Percentiles rank a stretch among this genome's conserved stretches.
Conservation (phyloP, 257 asterid species). For the Solanum clarkiae region DNA sequence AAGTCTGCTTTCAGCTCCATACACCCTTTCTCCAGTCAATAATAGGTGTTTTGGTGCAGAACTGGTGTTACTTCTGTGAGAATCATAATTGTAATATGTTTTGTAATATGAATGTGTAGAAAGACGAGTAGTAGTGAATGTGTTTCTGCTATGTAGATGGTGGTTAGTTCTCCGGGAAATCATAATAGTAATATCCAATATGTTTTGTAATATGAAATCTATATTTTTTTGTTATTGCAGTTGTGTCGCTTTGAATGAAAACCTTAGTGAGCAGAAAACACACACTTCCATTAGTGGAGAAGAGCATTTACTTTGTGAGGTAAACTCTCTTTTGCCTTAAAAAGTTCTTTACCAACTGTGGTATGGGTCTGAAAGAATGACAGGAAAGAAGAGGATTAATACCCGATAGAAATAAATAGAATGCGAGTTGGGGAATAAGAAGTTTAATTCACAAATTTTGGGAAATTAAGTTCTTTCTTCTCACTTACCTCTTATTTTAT, state of each 20-base stretch:
- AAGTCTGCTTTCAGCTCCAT: background rate
- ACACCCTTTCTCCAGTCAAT: background rate
- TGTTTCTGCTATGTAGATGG: background rate
- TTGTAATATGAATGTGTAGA: background rate
- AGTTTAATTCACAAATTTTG: background rate
- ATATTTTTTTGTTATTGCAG: constrained; percentile 20
- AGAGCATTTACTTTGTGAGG: constrained; percentile 41
- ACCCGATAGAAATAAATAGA: background rate
- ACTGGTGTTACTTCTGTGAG: background rate
- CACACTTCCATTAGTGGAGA: constrained; percentile 35
- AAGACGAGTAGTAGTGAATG: background rate
- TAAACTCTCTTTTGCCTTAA: background rate
- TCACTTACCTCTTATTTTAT: background rate
- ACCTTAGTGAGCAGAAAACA: constrained; percentile 16
- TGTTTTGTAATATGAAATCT: background rate
- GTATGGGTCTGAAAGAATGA: background rate
- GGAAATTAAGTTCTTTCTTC: background rate
- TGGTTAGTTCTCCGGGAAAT: background rate
- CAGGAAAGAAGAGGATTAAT: background rate
- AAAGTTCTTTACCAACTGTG: background rate
- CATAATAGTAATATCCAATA: background rate
- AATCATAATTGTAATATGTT: background rate
- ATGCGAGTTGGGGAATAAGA: background rate
- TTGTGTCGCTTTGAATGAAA: constrained; percentile 21
- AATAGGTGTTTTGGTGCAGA: background rate